Percentiles rank a stretch among this genome's conserved stretches.
phyloP scores from a whole-genome alignment of 495 filamentous ascomycete species.

The Tuber aestivum region DNA sequence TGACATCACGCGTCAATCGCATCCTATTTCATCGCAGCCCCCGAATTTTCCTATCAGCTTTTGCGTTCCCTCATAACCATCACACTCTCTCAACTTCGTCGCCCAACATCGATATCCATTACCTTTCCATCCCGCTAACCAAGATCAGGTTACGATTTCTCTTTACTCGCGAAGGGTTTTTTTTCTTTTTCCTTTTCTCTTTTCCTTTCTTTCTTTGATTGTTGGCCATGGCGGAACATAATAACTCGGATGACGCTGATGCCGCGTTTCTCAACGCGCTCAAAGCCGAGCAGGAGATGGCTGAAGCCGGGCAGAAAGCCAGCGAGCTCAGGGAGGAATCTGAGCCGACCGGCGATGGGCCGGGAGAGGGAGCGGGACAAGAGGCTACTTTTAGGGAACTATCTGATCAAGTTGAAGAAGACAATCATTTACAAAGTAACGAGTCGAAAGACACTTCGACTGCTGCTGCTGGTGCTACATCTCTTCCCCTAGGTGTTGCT shows the following conservation, averaged over 20 bases:
- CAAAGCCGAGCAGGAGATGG: constrained; percentile 35
- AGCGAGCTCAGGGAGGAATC: constrained; percentile 10
- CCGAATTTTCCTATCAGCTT: background rate
- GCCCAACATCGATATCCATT: background rate
- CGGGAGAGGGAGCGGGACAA: constrained; percentile 15
- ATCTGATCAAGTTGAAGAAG: constrained; percentile 34
- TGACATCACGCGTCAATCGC: constrained; percentile 41
- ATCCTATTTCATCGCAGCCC: constrained; percentile 23
- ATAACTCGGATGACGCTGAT: constrained; percentile 35
- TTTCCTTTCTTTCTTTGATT: constrained; percentile 17
- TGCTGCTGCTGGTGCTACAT: constrained; percentile 26
- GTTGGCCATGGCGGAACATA: constrained; percentile 30
- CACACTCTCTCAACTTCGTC: background rate
- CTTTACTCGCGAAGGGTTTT: constrained; percentile 4
- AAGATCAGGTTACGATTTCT: background rate
- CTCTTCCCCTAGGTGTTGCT: constrained; percentile 33
- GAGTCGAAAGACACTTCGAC: constrained; percentile 34
- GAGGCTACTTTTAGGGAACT: constrained; percentile 27
- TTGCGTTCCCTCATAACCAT: background rate
- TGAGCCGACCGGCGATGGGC: constrained; percentile 12
- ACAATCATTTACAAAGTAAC: constrained; percentile 39
- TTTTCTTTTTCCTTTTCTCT: constrained; percentile 16
- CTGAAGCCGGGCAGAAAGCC: constrained; percentile 22
- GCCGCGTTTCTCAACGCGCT: constrained; percentile 37
- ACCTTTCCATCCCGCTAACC: background rate